Conservation (phyloP, 1,284 basidiomycete genomes). For the Rhodotorula glutinis region DNA sequence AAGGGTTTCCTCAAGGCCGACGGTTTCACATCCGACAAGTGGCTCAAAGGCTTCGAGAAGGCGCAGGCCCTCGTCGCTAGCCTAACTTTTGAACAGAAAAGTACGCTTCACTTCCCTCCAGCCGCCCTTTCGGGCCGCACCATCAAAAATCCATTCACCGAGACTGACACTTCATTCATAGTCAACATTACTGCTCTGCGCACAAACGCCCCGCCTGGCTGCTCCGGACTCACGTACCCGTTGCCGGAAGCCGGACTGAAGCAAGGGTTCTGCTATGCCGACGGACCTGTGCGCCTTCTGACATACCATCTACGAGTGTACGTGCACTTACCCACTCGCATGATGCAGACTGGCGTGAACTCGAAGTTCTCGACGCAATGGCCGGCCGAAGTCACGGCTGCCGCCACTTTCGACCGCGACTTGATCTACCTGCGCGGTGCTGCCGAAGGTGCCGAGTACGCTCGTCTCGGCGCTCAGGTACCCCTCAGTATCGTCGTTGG, state of each 20-base stretch:
- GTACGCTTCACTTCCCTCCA: too few relatives aligned
- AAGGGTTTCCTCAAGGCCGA: neutral
- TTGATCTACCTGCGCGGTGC: conserved; percentile 50
- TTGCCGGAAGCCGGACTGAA: neutral
- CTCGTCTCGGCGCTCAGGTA: conserved; percentile 69
- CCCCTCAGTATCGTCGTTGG: conserved; percentile 49
- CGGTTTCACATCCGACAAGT: conserved; percentile 3
- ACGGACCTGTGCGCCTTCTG: neutral
- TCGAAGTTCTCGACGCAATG: conserved; percentile 10
- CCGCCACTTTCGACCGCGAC: conserved; percentile 53
- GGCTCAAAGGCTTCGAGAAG: conserved; percentile 7
- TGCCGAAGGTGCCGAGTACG: conserved; percentile 53
- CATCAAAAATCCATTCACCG: too few relatives aligned
- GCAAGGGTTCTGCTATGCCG: conserved; percentile 2
- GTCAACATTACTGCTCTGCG: conserved; percentile 7
- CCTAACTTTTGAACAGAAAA: conserved; percentile 10
- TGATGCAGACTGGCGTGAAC: neutral
- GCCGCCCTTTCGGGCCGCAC: too few relatives aligned
- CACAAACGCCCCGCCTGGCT: neutral
- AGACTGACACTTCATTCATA: too few relatives aligned
- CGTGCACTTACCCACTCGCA: too few relatives aligned
- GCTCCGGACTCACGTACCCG: neutral
- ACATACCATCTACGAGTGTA: too few relatives aligned
- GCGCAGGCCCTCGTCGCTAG: conserved; percentile 1
- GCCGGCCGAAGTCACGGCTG: conserved; percentile 52